Evolutionary conservation across 1,284 basidiomycete species (phyloP), one percentile per base, ranked within the genome.

Genomic region (Boletus subluridellus): DNA sequence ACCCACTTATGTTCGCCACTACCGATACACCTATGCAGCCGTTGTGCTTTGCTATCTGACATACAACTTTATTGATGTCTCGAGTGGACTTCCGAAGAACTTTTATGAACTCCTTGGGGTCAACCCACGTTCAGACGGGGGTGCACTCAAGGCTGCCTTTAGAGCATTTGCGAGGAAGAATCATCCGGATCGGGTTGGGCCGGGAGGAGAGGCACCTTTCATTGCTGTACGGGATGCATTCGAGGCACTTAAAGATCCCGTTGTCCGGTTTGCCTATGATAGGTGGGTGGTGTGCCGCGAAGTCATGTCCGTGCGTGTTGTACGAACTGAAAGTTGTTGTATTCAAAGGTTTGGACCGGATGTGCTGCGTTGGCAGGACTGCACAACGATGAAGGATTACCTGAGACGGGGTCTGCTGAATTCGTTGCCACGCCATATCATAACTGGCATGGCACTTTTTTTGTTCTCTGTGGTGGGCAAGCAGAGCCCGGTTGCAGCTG

Each of bases 211-310:
- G 59, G 78, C 78, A 6, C 61, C 85, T 48, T 95, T 95, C 69
- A 90, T 94, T 58, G 69, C 77, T 32, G 84, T 91, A 2, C 78
- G 92, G 53, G 82, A 86, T 64, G 90, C 89, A 21, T 94, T 88
- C 67, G 92, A 95, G 69, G 85, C 86, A 0, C 73, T 95, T 35
- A 90, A 85, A 59, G 83, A 94, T 64, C 91, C 93, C 0, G 78
- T 84, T 2, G 86, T 87, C 58, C 77, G 92, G 49, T 94, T 92
- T 75, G 93, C 92, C 0, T 95, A 95, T 71, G 93, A 95, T 74
- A 78, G 84, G 89, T 87, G 57, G 57, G 80, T 69, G 12, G 4
- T 45, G 17, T 49, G 26, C 5, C 5, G 1, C 2, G n/a, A 9
- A 3, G 21, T 4, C 7, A 3, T 49, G 47, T 30, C 9, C 21